Conservation (phyloP, 139 green algal species). For the Trebouxia sp. region DNA sequence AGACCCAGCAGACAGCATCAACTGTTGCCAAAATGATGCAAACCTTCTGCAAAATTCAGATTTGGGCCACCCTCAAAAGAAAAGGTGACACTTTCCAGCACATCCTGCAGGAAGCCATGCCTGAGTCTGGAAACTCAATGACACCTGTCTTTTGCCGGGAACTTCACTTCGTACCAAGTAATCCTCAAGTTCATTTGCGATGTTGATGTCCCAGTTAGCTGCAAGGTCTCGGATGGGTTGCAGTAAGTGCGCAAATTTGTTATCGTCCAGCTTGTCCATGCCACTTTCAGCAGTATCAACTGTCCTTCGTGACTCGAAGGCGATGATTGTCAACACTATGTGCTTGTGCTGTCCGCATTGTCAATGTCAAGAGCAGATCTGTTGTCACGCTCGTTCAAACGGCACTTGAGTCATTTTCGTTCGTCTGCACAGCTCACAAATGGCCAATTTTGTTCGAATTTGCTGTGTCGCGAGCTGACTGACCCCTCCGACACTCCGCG, state of each 20-base stretch:
- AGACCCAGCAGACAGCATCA: neutral
- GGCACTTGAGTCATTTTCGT: neutral
- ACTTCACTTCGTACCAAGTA: slow-evolving; percentile 67
- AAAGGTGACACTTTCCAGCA: slow-evolving; percentile 74
- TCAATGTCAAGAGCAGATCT: too few relatives aligned
- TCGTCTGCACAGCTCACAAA: too few relatives aligned
- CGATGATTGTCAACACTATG: too few relatives aligned
- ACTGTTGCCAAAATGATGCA: too few relatives aligned
- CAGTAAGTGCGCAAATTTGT: slow-evolving; percentile 70
- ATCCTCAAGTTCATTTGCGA: slow-evolving; percentile 84
- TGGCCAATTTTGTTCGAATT: slow-evolving; percentile 1
- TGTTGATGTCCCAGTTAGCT: slow-evolving; percentile 85
- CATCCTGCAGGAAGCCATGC: slow-evolving; percentile 41
- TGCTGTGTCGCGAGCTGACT: neutral
- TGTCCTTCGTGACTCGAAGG: too few relatives aligned
- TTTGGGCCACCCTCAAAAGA: slow-evolving; percentile 61
- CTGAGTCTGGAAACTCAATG: neutral
- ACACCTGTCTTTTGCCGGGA: neutral
- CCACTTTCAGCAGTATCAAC: too few relatives aligned
- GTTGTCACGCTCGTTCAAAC: neutral
- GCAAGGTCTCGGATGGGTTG: slow-evolving; percentile 84
- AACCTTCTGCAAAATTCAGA: slow-evolving; percentile 85
- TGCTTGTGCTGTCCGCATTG: too few relatives aligned
- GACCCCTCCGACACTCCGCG: neutral
- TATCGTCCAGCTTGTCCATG: slow-evolving; percentile 42